Conservation (phyloP, 176 grass and related monocot genomes). For the Eragrostis nindensis region DNA sequence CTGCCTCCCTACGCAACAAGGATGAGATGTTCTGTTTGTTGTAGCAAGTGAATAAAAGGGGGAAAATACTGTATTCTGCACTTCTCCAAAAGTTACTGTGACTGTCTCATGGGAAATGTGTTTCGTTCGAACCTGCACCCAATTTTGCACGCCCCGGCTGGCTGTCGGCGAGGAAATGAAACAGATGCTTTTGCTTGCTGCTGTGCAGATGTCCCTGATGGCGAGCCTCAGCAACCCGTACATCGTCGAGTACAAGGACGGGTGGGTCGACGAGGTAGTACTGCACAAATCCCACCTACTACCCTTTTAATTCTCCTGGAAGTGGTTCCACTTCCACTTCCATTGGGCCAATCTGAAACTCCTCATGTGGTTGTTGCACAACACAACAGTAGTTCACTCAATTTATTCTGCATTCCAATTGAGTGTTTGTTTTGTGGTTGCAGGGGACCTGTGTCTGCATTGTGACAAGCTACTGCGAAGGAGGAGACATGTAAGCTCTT, state of each 20-base stretch:
- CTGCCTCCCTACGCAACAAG: background rate
- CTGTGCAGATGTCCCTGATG: conserved; percentile 85
- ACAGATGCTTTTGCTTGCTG: background rate
- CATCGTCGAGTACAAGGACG: conserved; percentile 89
- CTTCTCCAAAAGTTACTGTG: no score
- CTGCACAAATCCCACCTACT: background rate
- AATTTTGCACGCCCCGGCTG: background rate
- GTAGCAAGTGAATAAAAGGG: no score
- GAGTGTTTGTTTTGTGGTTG: background rate
- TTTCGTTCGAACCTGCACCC: background rate
- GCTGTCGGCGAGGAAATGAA: background rate
- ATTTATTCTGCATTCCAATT: background rate
- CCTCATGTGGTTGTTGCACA: background rate
- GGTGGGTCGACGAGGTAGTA: conserved; percentile 91
- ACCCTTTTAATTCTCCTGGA: background rate
- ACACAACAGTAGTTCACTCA: background rate
- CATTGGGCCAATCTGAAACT: background rate
- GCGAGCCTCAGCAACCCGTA: conserved; percentile 88
- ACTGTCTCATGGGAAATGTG: no score
- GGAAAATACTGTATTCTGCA: background rate
- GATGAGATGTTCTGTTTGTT: no score
- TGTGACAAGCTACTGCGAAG: conserved; percentile 76
- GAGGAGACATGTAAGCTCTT: conserved; percentile 73
- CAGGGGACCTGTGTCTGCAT: conserved; percentile 80
- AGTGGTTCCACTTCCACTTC: background rate